Evolutionary conservation across 768 basidiomycete genomes (phyloP), one percentile per base, ranked within the genome.

Genomic region (Crucibulum laeve): DNA sequence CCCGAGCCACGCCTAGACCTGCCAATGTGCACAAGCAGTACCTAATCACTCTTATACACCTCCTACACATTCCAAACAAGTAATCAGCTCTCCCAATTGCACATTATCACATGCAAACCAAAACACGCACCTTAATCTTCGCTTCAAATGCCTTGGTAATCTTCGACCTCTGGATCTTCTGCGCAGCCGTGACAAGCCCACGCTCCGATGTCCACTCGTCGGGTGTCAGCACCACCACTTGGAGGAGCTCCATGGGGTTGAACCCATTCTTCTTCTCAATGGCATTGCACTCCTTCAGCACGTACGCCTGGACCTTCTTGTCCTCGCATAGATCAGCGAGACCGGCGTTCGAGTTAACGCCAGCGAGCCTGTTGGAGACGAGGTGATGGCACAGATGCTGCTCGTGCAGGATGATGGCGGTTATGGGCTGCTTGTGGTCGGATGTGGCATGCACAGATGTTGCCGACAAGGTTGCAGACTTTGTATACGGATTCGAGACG

Each of bases 171-270:
- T 94, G 87, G 13, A 94, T 73, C 76, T 95, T 94, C 74, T 91
- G 88, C 44, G 92, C 91, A 11, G 91, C 88, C 0, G 91, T 94
- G 41, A 91, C 76, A 24, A 93, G 67, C 41, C 89, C 92, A 49
- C 62, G 87, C 70, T 91, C 84, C 0, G 91, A 85, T 4, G 91
- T 93, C 92, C 92, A 94, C 64, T 93, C 91, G 7, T 93, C 86
- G 13, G 80, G 55, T 2, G 83, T 84, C 53, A 95, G 61, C 21
- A 95, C 70, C 15, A 92, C 84, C 10, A 70, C 82, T 55, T 83
- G 77, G 13, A 93, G 66, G 46, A 80, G 63, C 68, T 95, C 91
- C 70, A 88, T 79, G 37, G 73, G 53, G 67, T 87, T 91, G 62
- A 95, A 85, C 3, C 82, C 82, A 39, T 74, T 82, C 76, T 87